Base-by-base conservation (phyloP, 2,329 filamentous ascomycete species). In the Aspergillus awamori region DNA sequence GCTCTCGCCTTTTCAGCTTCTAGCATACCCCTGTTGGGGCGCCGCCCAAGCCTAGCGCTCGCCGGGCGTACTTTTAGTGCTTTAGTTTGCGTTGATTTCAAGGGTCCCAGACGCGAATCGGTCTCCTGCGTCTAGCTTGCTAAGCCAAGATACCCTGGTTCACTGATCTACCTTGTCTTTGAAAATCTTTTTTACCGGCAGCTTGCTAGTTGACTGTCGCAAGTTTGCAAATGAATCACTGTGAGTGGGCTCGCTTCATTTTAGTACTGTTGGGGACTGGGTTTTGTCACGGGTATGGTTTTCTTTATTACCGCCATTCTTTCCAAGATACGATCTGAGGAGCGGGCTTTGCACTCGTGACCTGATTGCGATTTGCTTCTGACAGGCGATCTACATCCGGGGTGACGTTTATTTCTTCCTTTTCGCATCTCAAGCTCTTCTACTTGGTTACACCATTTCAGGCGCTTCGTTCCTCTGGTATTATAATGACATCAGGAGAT, bases 11-110 rank as follows among this genome's bases (percentile, higher is more conserved):
- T 36, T 66, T 63, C 57, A 61, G 62, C 64, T 59, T 36, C 58
- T 60, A 58, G 60, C 51, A 66, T 53, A 47, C 65, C 67, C 59
- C 53, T 64, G 59, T 51, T 61, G 49, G 48, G 47, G 47, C 43
- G 54, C 52, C 60, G 58, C 63, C 52, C 33, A 60, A 60, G 52
- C 22, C 61, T 62, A 66, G 59, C 59, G 45, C 41, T 63, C 26
- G 51, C 62, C 66, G 59, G 64, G 62, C 62, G 65, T 69, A 59
- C 62, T 59, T 65, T 62, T 58, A 62, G 67, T 67, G 67, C 68
- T 63, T 70, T 59, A 63, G 57, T 49, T 59, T 57, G 38, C 63
- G 54, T 64, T 65, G 65, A 63, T 65, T 59, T 67, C 63, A 62
- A 69, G 63, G 55, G 62, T 67, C 60, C 67, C 63, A 53, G 61